Conservation (phyloP, 2,329 filamentous ascomycete species). For the Botrytis medusae region DNA sequence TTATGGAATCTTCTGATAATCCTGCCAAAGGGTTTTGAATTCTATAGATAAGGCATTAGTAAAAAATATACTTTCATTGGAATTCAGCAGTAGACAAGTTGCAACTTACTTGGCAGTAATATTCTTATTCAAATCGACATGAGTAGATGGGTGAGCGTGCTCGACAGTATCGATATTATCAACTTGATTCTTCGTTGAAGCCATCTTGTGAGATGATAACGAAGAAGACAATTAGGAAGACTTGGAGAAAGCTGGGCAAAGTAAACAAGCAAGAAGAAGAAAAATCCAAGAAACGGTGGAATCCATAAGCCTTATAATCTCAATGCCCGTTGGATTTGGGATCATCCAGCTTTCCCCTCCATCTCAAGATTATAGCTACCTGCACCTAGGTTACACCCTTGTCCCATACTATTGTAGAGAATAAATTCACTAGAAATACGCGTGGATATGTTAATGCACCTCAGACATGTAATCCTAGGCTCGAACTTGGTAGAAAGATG, state of each 20-base stretch:
- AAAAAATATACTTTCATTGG: not conserved
- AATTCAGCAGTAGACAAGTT: not conserved
- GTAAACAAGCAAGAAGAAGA: slow-evolving; percentile 6
- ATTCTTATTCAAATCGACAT: slow-evolving; percentile 23
- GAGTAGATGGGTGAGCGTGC: slow-evolving; percentile 19
- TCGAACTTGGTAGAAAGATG: not conserved
- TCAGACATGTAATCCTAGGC: not conserved
- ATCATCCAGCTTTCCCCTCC: slow-evolving; percentile 6
- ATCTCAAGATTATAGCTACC: not conserved
- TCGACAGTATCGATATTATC: slow-evolving; percentile 7
- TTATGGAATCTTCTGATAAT: slow-evolving; percentile 50
- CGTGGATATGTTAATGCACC: not conserved
- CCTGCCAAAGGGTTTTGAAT: slow-evolving; percentile 54
- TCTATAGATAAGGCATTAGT: not conserved
- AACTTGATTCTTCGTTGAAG: slow-evolving; percentile 8
- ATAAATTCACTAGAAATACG: not conserved
- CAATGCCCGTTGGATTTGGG: not conserved
- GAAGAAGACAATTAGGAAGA: not conserved
- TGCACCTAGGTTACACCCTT: slow-evolving; percentile 8
- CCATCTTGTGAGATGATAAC: slow-evolving; percentile 5
- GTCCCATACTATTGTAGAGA: not conserved
- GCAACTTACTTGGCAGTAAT: slow-evolving; percentile 21
- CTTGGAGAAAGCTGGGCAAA: slow-evolving; percentile 5
- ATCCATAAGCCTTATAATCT: slow-evolving; percentile 8
- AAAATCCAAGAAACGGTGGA: not conserved